Evolutionary conservation across 2,329 filamentous ascomycete species (phyloP), one percentile per base, ranked within the genome.

Genomic region (Nigrograna mackinnonii): DNA sequence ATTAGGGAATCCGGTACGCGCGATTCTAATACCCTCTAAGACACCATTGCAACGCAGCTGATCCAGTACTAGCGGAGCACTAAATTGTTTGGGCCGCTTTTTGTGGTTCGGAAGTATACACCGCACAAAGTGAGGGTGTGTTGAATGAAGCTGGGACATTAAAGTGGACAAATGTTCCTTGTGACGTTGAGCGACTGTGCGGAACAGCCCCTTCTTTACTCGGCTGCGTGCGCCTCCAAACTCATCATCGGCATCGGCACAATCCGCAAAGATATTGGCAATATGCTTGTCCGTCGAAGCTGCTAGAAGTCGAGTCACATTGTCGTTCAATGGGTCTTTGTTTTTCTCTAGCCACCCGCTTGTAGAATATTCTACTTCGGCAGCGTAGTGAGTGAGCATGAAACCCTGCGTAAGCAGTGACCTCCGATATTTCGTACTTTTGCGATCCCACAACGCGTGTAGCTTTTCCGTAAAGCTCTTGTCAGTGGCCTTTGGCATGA

Each of bases 11-110:
- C 94, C 94, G 4, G 95, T 99, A 34, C 94, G 84, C 18, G 94
- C 94, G 68, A 99, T 99, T 47, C 94, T 84, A 61, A 99, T 99
- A 49, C 94, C 94, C 72, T 99, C 94, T n/a, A 99, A 78, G 3
- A 99, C 94, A 87, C 94, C 94, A 66, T 99, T 99, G 72, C 94
- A 99, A 39, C 94, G 85, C n/a, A 99, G 76, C 67, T 99, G 95
- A 60, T 99, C 94, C 5, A 99, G 79, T 2, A 99, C 95, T n/a
- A 99, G 81, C 2, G 91, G 83, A 3, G 89, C 89, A 62, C 87
- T 89, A 68, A 97, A 90, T 63, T 91, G 87, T 70, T 99, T 99
- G 1, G 94, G 90, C 18, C 86, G 82, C 71, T 99, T 99, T 71
- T 96, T 96, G 76, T 99, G 94, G 63, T 99, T 99, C 3, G 94